phyloP scores from a whole-genome alignment of 768 basidiomycete genomes.

The Russula foetens region DNA sequence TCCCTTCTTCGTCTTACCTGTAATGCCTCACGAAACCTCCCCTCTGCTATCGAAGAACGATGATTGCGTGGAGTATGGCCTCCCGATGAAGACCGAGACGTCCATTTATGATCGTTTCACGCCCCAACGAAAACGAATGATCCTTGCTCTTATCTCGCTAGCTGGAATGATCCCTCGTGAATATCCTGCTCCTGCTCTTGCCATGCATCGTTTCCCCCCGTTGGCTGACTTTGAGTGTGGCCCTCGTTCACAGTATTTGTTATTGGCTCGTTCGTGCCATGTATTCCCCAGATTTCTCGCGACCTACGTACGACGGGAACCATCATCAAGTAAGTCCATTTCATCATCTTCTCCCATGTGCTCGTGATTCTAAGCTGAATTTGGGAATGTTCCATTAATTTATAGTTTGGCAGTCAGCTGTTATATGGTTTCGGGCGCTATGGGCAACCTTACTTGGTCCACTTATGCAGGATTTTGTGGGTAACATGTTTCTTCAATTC shows the following conservation, averaged over 20 bases:
- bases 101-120: slow-evolving; percentile 50
- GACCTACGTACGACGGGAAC: slow-evolving; percentile 52
- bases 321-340: slow-evolving; percentile 42
- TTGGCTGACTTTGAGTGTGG: background rate
- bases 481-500: background rate
- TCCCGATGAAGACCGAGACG: background rate
- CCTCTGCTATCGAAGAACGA: background rate
- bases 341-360: no score
- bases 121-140: slow-evolving; percentile 38
- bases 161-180: slow-evolving; percentile 57
- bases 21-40: background rate
- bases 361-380: background rate
- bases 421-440: slow-evolving; percentile 3
- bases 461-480: slow-evolving; percentile 9
- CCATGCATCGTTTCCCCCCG: background rate
- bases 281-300: slow-evolving; percentile 61
- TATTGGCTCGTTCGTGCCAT: slow-evolving; percentile 60
- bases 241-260: no score
- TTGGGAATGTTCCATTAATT: background rate
- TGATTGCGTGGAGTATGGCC: background rate
- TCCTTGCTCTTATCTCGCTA: slow-evolving; percentile 50
- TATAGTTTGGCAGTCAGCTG: slow-evolving; percentile 8
- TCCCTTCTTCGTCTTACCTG: background rate
- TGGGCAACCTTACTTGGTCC: slow-evolving; percentile 12
- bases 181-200: slow-evolving; percentile 18